Base-by-base conservation (phyloP, 108 stramenopile genomes). In the Cyclotella choctawhatcheeana region DNA sequence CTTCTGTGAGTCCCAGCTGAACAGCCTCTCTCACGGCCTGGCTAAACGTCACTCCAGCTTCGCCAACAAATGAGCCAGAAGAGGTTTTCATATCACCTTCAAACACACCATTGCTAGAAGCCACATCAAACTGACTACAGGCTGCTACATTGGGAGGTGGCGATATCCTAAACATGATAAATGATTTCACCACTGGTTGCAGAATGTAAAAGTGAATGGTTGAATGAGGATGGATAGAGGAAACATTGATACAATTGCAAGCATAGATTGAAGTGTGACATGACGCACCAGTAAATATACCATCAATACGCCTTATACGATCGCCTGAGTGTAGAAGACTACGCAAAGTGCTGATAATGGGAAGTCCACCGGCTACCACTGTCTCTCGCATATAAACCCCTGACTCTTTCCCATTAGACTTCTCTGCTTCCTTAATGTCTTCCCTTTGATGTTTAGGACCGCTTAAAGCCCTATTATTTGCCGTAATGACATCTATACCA, bases 341-440 rank as follows among this genome's bases (percentile, higher is more conserved):
- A 12, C 89, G 84, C 12, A 94, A 40, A 26, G 93, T 93, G 33
- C 75, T 81, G 50, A 93, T 77, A 16, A 96, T 73, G 25, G 92
- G 93, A 2, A 96, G 73, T 32, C 81, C 91, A 45, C 91, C 96
- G 13, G 90, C 92, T 17, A 96, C 92, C 6, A 89, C 88, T 3
- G 90, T 89, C 79, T 94, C 93, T 31, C 79, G 81, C 43, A 92
- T 63, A 70, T 93, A 96, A 12, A 91, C 56, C 17, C 81, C 87
- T 12, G 85, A 78, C 35, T 74, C 58, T 35, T 83, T 86, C 12
- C 83, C 86, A 20, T 68, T 51, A 0, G 66, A 50, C 43, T 58
- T 74, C 40, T 86, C 81, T 22, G 86, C 83, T 24, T 61, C 64
- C 17, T 81, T 52, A 56, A 95, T 89, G 3, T 76, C 87, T 18